Conservation (phyloP, 177 flowering plant genomes). For the Vitis hybrid region DNA sequence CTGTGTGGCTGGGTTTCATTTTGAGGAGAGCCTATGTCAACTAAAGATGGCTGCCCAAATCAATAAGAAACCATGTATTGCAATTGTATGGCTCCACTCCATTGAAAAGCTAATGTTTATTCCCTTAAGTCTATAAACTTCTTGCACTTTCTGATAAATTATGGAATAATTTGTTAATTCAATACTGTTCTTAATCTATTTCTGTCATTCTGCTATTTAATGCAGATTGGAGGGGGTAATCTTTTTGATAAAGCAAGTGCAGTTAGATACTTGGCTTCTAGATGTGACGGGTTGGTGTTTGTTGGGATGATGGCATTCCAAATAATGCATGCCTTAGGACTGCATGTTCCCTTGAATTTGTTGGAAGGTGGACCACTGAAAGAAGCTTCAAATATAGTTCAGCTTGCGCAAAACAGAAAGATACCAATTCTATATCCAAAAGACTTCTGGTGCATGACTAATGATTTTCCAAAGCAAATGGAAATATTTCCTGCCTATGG, state of each 20-base stretch:
- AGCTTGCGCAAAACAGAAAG: conserved; percentile 42
- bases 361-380: conserved; percentile 50
- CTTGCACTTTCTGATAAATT: too few species aligned
- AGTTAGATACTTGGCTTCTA: conserved; percentile 58
- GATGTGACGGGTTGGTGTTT: conserved; percentile 74
- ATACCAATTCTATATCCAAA: conserved; percentile 55
- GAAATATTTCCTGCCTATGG: conserved; percentile 40
- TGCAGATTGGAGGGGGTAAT: conserved; percentile 91
- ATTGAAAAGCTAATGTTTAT: neutral
- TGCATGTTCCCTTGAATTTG: conserved; percentile 46
- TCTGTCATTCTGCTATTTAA: conserved; percentile 1
- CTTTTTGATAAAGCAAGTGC: conserved; percentile 62
- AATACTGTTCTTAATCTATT: neutral
- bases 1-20: conserved; percentile 73
- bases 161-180: neutral
- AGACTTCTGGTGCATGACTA: conserved; percentile 62
- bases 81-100: conserved; percentile 57
- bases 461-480: conserved; percentile 21
- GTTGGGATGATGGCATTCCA: conserved; percentile 85
- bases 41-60: conserved; percentile 38
- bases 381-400: conserved; percentile 49
- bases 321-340: conserved; percentile 82
- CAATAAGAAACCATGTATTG: conserved; percentile 50
- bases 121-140: neutral
- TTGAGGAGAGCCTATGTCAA: conserved; percentile 58